phyloP scores from a whole-genome alignment of 306 rosid genomes.

The Corylus avellana region DNA sequence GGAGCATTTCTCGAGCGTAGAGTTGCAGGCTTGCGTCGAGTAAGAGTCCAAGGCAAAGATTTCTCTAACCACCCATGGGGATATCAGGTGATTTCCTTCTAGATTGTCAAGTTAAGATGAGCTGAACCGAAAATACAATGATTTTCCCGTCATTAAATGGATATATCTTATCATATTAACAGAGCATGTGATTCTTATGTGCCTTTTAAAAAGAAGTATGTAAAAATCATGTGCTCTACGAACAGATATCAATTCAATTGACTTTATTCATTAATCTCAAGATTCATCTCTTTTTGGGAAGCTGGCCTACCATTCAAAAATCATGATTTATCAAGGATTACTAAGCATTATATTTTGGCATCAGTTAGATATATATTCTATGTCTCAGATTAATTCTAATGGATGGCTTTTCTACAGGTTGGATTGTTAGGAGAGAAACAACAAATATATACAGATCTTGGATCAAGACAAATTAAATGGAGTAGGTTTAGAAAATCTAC shows the following conservation, averaged over 20 bases:
- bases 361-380: no score
- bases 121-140: neutral
- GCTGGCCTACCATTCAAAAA: no score
- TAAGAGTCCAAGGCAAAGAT: slow-evolving; percentile 53
- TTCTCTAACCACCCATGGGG: slow-evolving; percentile 55
- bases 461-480: slow-evolving; percentile 65
- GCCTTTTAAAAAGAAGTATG: no score
- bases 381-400: neutral
- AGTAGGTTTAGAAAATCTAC: slow-evolving; percentile 34
- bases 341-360: no score
- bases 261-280: no score
- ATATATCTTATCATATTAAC: neutral
- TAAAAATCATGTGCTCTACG: no score
- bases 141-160: neutral
- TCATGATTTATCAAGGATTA: no score
- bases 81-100: slow-evolving; percentile 61
- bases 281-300: no score
- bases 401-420: slow-evolving; percentile 43
- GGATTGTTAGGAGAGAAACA: slow-evolving; percentile 73
- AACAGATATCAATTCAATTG: no score
- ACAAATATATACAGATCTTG: slow-evolving; percentile 49
- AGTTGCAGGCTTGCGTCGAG: slow-evolving; percentile 55
- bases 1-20: slow-evolving; percentile 77
- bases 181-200: no score
- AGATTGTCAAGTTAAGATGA: neutral